A percentile compares a stretch with the other conserved stretches of the same genome.
phyloP scores from a whole-genome alignment of 2,329 filamentous ascomycete genomes.

The Aspergillus tubingensis region DNA sequence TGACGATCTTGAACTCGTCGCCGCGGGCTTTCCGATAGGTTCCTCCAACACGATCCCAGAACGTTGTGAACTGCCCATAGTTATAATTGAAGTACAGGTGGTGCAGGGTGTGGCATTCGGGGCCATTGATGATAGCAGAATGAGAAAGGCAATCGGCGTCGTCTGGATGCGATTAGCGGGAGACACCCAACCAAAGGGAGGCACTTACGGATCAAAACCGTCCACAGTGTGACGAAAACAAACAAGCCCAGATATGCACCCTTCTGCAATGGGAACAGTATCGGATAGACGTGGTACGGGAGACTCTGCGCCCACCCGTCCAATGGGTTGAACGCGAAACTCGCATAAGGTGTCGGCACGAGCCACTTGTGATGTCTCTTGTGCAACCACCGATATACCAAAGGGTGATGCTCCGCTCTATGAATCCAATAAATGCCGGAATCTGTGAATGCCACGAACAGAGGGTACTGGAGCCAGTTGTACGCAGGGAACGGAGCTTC shows the following conservation, averaged over 20 bases:
- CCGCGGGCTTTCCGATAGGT: constrained; percentile 49
- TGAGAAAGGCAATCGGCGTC: constrained; percentile 92
- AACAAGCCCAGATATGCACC: constrained; percentile 82
- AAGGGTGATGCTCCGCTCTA: constrained; percentile 75
- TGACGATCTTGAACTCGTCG: constrained; percentile 12
- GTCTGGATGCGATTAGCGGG: constrained; percentile 43
- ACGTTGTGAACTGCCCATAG: constrained; percentile 90
- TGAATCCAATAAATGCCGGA: constrained; percentile 89
- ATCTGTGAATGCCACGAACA: constrained; percentile 87
- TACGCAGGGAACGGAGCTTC: constrained; percentile 77
- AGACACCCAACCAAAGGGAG: background rate
- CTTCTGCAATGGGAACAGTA: constrained; percentile 90
- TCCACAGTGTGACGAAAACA: constrained; percentile 93
- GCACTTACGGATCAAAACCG: constrained; percentile 71
- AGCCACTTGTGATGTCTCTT: constrained; percentile 99
- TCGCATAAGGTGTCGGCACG: constrained; percentile 90
- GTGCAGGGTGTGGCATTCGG: constrained; percentile 93
- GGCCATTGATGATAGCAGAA: constrained; percentile 84
- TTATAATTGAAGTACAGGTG: constrained; percentile 89
- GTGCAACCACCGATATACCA: constrained; percentile 82
- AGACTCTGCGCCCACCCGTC: constrained; percentile 86
- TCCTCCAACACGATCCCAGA: constrained; percentile 85
- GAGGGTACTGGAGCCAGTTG: constrained; percentile 76
- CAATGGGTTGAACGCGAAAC: constrained; percentile 89
- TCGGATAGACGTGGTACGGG: constrained; percentile 89